A percentile compares a stretch with the other conserved stretches of the same genome.
Conservation (phyloP, 2,329 filamentous ascomycete species). For the Leptosphaerulina australis region DNA sequence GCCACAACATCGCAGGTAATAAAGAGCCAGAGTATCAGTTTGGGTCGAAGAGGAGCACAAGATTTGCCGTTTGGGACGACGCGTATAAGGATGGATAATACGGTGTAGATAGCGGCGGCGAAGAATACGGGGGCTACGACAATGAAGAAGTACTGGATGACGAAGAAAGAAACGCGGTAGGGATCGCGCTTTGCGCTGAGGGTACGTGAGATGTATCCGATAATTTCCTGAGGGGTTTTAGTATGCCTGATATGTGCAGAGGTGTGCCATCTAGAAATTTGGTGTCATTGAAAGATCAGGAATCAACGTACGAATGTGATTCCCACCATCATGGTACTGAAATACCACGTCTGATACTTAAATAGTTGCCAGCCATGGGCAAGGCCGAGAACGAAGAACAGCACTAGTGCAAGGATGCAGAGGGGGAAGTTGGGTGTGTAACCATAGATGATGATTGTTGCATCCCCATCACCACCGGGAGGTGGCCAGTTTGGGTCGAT, state of each 20-base stretch:
- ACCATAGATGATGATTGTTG: slow-evolving; percentile 45
- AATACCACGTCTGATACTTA: slow-evolving; percentile 50
- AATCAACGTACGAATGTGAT: slow-evolving; percentile 41
- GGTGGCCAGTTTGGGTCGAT: slow-evolving; percentile 61
- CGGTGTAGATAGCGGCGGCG: slow-evolving; percentile 62
- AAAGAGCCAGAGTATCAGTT: slow-evolving; percentile 60
- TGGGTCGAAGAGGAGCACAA: slow-evolving; percentile 55
- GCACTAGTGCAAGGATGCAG: slow-evolving; percentile 51
- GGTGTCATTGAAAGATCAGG: no score
- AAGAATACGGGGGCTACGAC: slow-evolving; percentile 65
- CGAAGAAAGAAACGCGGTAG: slow-evolving; percentile 62
- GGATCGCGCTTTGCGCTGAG: slow-evolving; percentile 54
- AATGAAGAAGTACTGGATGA: slow-evolving; percentile 67
- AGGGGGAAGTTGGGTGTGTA: slow-evolving; percentile 51
- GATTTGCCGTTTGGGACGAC: slow-evolving; percentile 39
- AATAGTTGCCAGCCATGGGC: slow-evolving; percentile 51
- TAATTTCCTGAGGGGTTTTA: slow-evolving; percentile 45
- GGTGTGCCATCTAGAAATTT: no score
- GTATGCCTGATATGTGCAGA: no score
- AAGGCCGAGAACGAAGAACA: slow-evolving; percentile 50
- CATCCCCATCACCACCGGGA: slow-evolving; percentile 54
- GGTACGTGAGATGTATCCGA: slow-evolving; percentile 54
- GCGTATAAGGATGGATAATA: slow-evolving; percentile 59
- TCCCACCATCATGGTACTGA: slow-evolving; percentile 54
- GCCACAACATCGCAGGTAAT: slow-evolving; percentile 61